Conservation (phyloP, 768 basidiomycete species). For the Pleurotus tuber-regium region DNA sequence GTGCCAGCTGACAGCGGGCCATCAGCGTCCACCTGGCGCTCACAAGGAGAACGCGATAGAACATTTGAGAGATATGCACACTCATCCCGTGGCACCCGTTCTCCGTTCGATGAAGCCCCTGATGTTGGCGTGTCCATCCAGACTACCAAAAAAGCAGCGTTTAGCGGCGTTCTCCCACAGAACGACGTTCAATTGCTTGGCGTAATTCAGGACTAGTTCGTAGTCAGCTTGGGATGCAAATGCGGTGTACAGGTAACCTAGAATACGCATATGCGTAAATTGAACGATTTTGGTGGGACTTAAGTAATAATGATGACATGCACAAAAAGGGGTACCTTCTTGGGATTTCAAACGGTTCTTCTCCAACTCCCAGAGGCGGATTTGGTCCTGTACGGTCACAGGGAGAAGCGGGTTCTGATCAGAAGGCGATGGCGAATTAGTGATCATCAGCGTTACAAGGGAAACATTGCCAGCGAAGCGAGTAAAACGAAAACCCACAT, state of each 20-base stretch:
- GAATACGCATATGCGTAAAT: not conserved
- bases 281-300: conserved; percentile 20
- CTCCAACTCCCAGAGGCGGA: conserved; percentile 96
- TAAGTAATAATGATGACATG: no score
- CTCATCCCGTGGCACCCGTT: conserved; percentile 37
- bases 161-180: conserved; percentile 76
- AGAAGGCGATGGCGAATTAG: conserved; percentile 12
- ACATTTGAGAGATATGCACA: conserved; percentile 14
- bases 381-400: conserved; percentile 97
- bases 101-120: conserved; percentile 78
- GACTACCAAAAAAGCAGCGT: conserved; percentile 79
- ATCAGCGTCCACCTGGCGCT: not conserved
- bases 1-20: not conserved
- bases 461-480: conserved; percentile 18
- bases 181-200: conserved; percentile 76
- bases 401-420: conserved; percentile 86
- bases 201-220: conserved; percentile 82
- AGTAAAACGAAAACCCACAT: conserved; percentile 45
- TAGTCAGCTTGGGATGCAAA: conserved; percentile 89
- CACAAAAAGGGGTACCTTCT: conserved; percentile 59
- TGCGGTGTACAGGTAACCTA: conserved; percentile 86
- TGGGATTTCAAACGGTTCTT: conserved; percentile 85
- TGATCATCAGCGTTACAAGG: conserved; percentile 18
- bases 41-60: not conserved
- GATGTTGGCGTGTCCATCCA: conserved; percentile 77